Conservation (phyloP, 1,139 yeast genomes). For the Sugiyamaella sp. region DNA sequence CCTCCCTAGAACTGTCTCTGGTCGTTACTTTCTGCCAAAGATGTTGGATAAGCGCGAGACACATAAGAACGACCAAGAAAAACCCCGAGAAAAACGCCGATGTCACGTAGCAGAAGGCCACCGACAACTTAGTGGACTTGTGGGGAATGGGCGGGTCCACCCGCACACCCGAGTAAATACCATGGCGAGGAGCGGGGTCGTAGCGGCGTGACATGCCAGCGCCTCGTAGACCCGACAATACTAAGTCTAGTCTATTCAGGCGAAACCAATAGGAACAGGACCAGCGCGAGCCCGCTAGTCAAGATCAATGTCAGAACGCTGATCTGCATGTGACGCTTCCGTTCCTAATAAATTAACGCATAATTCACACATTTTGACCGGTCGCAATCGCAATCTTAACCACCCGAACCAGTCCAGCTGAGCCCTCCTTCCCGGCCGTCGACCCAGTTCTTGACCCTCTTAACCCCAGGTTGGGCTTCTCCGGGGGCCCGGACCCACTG, state of each 20-base stretch:
- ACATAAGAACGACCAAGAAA: constrained; percentile 35
- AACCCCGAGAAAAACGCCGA: constrained; percentile 39
- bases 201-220: constrained; percentile 6
- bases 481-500: no score
- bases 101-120: constrained; percentile 29
- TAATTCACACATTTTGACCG: no score
- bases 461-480: no score
- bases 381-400: no score
- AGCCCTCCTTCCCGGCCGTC: no score
- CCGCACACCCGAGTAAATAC: constrained; percentile 10
- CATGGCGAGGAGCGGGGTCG: constrained; percentile 4
- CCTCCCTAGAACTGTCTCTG: background rate
- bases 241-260: background rate
- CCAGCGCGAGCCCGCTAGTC: no score
- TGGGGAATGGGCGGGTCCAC: constrained; percentile 13
- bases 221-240: background rate
- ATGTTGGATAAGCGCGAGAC: constrained; percentile 18
- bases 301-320: no score
- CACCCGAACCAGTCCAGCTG: no score
- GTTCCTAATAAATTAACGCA: no score
- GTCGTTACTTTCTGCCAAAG: background rate
- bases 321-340: no score
- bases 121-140: constrained; percentile 10
- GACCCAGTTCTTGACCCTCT: no score
- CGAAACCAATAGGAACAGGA: no score